Percentiles rank a stretch among this genome's conserved stretches.
These are phyloP conservation scores for Thalassia testudinum DNA, from an alignment of 116 monocot species.

Conservation along the genomic window DNA sequence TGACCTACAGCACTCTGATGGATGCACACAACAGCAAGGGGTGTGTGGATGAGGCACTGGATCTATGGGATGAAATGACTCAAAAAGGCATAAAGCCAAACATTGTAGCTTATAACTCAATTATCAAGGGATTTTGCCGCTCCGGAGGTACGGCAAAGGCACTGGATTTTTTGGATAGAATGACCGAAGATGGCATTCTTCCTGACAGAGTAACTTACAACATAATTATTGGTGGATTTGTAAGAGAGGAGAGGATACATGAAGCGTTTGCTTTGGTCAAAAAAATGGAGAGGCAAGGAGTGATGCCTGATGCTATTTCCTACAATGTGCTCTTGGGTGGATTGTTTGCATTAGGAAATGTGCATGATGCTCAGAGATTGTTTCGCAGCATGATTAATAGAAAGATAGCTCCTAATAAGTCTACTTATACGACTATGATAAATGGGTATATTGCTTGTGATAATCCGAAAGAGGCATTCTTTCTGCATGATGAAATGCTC, in stretches of 20 bases:
- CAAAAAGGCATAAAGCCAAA: constrained; percentile 43
- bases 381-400: constrained; percentile 9
- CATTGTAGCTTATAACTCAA: constrained; percentile 62
- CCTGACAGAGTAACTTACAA: constrained; percentile 73
- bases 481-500: constrained; percentile 89
- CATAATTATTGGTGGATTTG: constrained; percentile 53
- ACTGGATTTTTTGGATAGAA: constrained; percentile 39
- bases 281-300: constrained; percentile 46
- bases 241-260: constrained; percentile 49
- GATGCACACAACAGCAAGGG: constrained; percentile 50
- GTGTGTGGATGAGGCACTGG: constrained; percentile 35
- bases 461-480: constrained; percentile 15
- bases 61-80: constrained; percentile 69
- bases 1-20: constrained; percentile 69
- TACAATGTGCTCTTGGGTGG: constrained; percentile 41
- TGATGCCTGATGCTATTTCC: constrained; percentile 48
- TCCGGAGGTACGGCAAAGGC: constrained; percentile 48
- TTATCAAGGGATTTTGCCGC: constrained; percentile 73
- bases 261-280: constrained; percentile 47
- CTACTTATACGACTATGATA: constrained; percentile 18
- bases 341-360: constrained; percentile 8
- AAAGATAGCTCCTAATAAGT: constrained; percentile 8
- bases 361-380: constrained; percentile 12
- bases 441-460: constrained; percentile 10
- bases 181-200: constrained; percentile 35